Percentiles rank a stretch among this genome's conserved stretches.
These are phyloP conservation scores for Suhomyces atakaporum DNA, from an alignment of 1,139 yeast genomes.

Conservation along the genomic window DNA sequence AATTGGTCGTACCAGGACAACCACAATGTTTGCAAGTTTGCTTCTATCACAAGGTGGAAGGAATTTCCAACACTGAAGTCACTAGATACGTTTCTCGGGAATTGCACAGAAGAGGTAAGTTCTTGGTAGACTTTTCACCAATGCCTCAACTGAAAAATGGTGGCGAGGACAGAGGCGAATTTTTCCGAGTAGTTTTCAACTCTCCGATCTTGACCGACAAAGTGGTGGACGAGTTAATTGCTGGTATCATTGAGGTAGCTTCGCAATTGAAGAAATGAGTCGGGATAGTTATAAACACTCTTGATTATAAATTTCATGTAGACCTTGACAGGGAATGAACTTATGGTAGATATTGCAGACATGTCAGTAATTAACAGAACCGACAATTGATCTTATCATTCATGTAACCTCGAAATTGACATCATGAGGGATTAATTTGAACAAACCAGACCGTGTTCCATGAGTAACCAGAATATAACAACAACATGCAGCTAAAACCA, in stretches of 20 bases:
- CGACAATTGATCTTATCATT: too few species aligned
- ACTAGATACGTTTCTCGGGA: constrained; percentile 67
- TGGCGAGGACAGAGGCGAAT: constrained; percentile 60
- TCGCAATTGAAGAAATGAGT: constrained; percentile 1
- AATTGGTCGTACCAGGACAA: constrained; percentile 48
- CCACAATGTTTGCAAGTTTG: constrained; percentile 87
- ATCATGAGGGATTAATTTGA: too few species aligned
- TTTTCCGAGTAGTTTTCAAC: constrained; percentile 82
- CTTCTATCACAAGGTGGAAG: constrained; percentile 64
- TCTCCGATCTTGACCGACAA: constrained; percentile 58
- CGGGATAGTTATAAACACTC: background rate
- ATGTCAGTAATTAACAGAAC: too few species aligned
- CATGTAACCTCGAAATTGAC: too few species aligned
- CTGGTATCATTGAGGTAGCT: constrained; percentile 25
- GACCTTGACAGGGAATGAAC: too few species aligned
- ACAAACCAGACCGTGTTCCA: too few species aligned
- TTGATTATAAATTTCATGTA: too few species aligned
- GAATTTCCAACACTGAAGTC: constrained; percentile 48
- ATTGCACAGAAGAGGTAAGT: constrained; percentile 63
- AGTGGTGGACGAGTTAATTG: constrained; percentile 42
- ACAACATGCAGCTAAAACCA: too few species aligned
- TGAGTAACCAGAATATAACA: too few species aligned
- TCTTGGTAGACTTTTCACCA: constrained; percentile 82
- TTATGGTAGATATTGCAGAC: too few species aligned
- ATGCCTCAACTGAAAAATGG: constrained; percentile 49